Percentiles rank a stretch among this genome's conserved stretches.
Evolutionary conservation across 2,329 filamentous ascomycete species (phyloP).

Genomic region (Verticillium nonalfalfae): DNA sequence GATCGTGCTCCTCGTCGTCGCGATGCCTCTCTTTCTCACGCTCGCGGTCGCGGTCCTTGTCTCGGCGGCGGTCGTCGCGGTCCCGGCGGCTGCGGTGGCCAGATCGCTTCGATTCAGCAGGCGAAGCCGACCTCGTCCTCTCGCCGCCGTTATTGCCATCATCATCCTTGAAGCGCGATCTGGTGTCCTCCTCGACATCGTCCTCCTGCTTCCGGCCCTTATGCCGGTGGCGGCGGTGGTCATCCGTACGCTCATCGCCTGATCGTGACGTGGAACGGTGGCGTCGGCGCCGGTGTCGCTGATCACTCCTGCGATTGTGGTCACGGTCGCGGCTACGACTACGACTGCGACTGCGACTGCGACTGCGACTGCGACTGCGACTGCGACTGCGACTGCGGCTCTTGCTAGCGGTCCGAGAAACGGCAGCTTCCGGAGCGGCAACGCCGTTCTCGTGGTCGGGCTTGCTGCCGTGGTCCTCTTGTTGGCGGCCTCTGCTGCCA

Average conservation of each 20-base stretch:
- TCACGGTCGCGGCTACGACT: conserved; percentile 18
- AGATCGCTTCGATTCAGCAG: conserved; percentile 48
- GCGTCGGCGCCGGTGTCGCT: conserved; percentile 35
- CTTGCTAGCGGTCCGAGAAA: conserved; percentile 25
- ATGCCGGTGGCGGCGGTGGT: conserved; percentile 44
- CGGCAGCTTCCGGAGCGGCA: conserved; percentile 18
- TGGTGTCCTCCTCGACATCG: conserved; percentile 39
- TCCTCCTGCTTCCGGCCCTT: conserved; percentile 32
- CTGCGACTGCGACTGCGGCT: conserved; percentile 36
- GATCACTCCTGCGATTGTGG: conserved; percentile 27
- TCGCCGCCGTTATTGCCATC: conserved; percentile 42
- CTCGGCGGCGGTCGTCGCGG: conserved; percentile 38
- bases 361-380: conserved; percentile 24
- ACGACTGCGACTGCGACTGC: conserved; percentile 45
- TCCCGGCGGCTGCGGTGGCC: conserved; percentile 57
- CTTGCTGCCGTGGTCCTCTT: conserved; percentile 17
- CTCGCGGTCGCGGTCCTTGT: conserved; percentile 33
- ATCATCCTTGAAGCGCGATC: conserved; percentile 20
- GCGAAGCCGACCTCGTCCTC: conserved; percentile 60
- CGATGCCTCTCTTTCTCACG: conserved; percentile 27
- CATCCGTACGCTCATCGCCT: conserved; percentile 40
- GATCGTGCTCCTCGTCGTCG: conserved; percentile 40
- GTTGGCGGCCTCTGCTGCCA: conserved; percentile 24
- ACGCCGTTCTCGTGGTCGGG: conserved; percentile 13
- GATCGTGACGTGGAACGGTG: conserved; percentile 47